Evolutionary conservation across 2,329 filamentous ascomycete genomes (phyloP).

Genomic region (Ophiostoma sp.): DNA sequence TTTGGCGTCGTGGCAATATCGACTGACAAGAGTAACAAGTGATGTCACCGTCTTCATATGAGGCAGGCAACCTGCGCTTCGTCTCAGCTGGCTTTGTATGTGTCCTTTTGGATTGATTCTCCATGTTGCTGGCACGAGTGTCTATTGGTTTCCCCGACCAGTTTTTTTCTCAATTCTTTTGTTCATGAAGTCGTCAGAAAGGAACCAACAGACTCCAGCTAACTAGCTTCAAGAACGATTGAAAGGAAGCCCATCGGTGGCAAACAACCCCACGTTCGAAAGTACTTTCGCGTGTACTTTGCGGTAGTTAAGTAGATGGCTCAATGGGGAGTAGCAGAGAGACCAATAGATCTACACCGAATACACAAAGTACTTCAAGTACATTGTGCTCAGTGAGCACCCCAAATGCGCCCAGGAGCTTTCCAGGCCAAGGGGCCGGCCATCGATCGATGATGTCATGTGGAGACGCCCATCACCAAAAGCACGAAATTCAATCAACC

Average conservation of each 20-base stretch:
- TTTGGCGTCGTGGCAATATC: not conserved
- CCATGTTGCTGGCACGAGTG: not conserved
- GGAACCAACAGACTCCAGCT: not conserved
- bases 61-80: not conserved
- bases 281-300: not conserved
- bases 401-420: not conserved
- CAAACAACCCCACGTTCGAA: not conserved
- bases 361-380: not conserved
- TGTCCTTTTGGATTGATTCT: not conserved
- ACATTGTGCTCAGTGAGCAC: not conserved
- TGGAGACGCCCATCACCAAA: not conserved
- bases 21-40: not conserved
- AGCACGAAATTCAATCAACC: not conserved
- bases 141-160: too few species aligned
- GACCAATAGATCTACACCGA: not conserved
- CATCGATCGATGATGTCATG: slow-evolving; percentile 16
- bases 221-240: not conserved
- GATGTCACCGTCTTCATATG: not conserved
- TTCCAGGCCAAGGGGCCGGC: not conserved
- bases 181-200: not conserved
- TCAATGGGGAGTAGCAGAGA: too few species aligned
- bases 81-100: not conserved
- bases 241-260: not conserved
- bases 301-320: not conserved
- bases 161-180: not conserved